phyloP scores from a whole-genome alignment of 768 basidiomycete species.

The Macrolepiota dolichaula region DNA sequence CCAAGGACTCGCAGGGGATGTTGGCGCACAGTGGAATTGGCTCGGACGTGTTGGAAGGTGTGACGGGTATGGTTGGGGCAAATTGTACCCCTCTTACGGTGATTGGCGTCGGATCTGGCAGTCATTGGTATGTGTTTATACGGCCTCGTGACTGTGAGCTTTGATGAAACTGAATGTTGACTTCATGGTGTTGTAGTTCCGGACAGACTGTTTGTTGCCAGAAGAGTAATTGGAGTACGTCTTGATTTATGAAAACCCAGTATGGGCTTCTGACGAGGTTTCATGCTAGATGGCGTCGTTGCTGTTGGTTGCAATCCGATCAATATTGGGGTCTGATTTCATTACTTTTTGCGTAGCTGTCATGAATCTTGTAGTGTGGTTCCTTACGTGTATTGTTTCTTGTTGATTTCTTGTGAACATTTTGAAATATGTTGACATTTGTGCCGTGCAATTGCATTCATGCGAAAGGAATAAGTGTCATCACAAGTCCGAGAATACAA shows the following conservation, averaged over 20 bases:
- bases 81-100: constrained; percentile 1
- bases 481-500: background rate
- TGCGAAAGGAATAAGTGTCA: background rate
- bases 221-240: background rate
- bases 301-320: constrained; percentile 1
- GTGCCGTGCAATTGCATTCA: background rate
- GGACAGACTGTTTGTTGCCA: background rate
- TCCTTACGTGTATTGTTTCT: background rate
- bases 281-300: background rate
- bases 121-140: constrained; percentile 1
- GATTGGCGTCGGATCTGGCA: background rate
- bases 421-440: background rate
- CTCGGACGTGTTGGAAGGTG: background rate
- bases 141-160: no score
- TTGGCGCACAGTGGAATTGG: background rate
- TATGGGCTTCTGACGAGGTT: background rate
- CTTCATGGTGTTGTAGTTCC: background rate
- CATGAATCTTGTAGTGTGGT: background rate
- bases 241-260: background rate
- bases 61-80: constrained; percentile 1
- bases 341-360: background rate
- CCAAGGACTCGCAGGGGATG: background rate
- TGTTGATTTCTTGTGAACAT: background rate
- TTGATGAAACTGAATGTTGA: background rate
- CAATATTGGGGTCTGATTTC: background rate